Base-by-base conservation (phyloP, 2,329 filamentous ascomycete species). In the Verticillium tricorpus region DNA sequence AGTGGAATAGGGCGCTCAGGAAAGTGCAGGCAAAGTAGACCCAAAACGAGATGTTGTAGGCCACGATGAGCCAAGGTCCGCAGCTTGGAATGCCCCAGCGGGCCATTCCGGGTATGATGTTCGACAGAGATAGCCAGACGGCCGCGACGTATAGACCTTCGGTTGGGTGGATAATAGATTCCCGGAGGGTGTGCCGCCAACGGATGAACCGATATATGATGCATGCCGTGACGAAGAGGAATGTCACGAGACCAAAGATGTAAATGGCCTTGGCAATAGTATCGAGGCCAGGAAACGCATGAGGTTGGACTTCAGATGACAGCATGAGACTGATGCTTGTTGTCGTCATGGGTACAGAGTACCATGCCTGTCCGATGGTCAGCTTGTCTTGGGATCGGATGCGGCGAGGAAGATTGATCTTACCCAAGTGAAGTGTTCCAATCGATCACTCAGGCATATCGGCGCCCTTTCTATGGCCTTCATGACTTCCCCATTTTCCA, bases 71-170 rank as follows among this genome's bases (percentile, higher is more conserved):
- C 77, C 83, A 83, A 0, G 74, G 66, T 0, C 79, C 81, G 1
- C 74, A 74, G 17, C 74, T 72, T 0, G 80, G 75, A 2, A 84
- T 79, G 17, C 82, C 86, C 65, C 82, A 83, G 45, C 78, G 76
- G 6, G 74, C 68, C 1, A 76, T 79, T 64, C 83, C 81, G 40
- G 81, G 81, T 56, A 90, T 78, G 62, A 88, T 81, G 22, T 85
- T 82, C 6, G 84, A 81, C 14, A 87, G 67, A 3, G 83, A 84
- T 2, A 90, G 80, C 79, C 84, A 88, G 68, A 85, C 85, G 7
- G 85, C 84, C 25, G 84, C 80, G 65, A 87, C 82, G 74, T 89
- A 89, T 58, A 89, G 78, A 5, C 81, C 79, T 69, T 88, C 83
- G 14, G 80, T 78, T 3, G 82, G 78, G 66, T 85, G 79, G 25